phyloP scores from a whole-genome alignment of 257 asterid genomes.

The Buddleja alternifolia region DNA sequence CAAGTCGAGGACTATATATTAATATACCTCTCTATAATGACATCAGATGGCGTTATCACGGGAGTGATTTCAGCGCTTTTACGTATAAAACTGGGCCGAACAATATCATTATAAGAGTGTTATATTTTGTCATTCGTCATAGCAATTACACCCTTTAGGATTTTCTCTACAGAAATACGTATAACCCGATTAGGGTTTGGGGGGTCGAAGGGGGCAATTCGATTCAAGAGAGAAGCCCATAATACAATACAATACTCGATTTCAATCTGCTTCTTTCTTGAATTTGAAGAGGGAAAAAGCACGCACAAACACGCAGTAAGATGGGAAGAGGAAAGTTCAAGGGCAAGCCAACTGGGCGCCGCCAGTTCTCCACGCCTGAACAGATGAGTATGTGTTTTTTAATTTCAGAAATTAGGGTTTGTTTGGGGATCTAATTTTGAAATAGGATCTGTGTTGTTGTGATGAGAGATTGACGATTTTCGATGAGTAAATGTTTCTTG shows the following conservation, averaged over 20 bases:
- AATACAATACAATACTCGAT: too few species aligned
- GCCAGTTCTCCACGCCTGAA: constrained; percentile 29
- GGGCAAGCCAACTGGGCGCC: constrained; percentile 30
- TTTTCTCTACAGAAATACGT: too few species aligned
- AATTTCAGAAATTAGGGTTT: not conserved
- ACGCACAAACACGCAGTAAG: not conserved
- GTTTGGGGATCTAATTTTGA: not conserved
- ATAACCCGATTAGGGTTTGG: not conserved
- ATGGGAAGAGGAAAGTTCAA: constrained; percentile 27
- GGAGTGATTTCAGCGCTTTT: too few species aligned
- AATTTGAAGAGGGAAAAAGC: not conserved
- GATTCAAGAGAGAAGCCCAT: not conserved
- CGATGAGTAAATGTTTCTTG: too few species aligned
- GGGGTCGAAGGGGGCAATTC: not conserved
- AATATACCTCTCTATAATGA: too few species aligned
- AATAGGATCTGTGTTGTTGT: not conserved
- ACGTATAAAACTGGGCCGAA: too few species aligned
- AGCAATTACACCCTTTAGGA: too few species aligned
- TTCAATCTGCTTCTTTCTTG: not conserved
- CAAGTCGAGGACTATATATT: too few species aligned
- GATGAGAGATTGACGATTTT: too few species aligned
- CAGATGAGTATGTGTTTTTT: constrained; percentile 22
- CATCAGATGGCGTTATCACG: too few species aligned
- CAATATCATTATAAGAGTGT: too few species aligned
- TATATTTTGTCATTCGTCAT: too few species aligned